Evolutionary conservation across 129 eudicot species (phyloP).

Genomic region (Centella asiatica): DNA sequence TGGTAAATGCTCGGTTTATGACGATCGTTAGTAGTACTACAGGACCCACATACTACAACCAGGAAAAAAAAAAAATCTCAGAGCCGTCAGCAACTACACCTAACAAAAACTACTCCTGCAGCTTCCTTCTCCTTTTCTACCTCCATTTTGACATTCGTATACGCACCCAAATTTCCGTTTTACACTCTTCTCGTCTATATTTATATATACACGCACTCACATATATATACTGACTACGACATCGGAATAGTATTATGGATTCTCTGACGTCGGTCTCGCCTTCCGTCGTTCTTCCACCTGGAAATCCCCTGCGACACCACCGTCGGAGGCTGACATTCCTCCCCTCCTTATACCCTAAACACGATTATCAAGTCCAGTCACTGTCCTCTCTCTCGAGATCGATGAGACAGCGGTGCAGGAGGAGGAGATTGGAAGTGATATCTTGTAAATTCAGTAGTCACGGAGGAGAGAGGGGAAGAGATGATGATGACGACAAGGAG

Average conservation of each 20-base stretch:
- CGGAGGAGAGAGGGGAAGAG: constrained; percentile 11
- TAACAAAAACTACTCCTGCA: neutral
- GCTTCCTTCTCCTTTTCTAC: constrained; percentile 4
- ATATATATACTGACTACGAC: neutral
- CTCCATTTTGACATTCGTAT: constrained; percentile 20
- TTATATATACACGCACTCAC: constrained; percentile 2
- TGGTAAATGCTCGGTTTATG: neutral
- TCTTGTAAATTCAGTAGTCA: constrained; percentile 25
- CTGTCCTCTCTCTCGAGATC: constrained; percentile 11
- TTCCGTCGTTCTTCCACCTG: constrained; percentile 42
- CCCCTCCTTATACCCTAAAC: constrained; percentile 19
- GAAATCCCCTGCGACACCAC: constrained; percentile 39
- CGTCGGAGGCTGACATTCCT: constrained; percentile 36
- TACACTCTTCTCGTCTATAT: too few species aligned
- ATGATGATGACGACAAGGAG: constrained; percentile 23
- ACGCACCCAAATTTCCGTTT: constrained; percentile 16
- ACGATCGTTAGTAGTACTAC: too few species aligned
- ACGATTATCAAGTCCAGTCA: neutral
- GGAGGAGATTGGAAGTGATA: constrained; percentile 10
- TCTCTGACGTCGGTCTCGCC: constrained; percentile 73
- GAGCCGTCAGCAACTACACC: neutral
- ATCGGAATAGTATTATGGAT: constrained; percentile 34
- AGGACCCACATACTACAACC: neutral
- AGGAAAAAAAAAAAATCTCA: neutral
- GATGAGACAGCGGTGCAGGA: constrained; percentile 15